phyloP scores from a whole-genome alignment of 768 basidiomycete species.

The Termitomyces sp. region DNA sequence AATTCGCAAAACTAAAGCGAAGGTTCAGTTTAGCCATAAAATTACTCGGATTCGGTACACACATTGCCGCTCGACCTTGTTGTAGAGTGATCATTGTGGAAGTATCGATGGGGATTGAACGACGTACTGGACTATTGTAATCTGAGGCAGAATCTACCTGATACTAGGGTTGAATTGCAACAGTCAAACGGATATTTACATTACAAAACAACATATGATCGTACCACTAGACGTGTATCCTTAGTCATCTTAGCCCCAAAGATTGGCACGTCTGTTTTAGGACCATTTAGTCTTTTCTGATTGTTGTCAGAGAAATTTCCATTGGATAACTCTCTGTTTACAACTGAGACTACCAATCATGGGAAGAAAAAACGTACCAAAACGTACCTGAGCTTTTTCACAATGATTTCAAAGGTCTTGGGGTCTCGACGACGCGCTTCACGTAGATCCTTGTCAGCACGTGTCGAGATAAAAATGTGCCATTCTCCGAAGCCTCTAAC shows the following conservation, averaged over 20 bases:
- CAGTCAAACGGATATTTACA: background rate
- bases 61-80: slow-evolving; percentile 14
- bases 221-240: slow-evolving; percentile 12
- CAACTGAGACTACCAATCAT: background rate
- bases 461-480: slow-evolving; percentile 50
- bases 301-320: slow-evolving; percentile 14
- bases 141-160: slow-evolving; percentile 14
- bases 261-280: slow-evolving; percentile 10
- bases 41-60: background rate
- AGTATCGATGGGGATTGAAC: background rate
- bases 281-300: slow-evolving; percentile 10
- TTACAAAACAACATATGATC: background rate
- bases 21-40: background rate
- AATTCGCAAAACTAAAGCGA: slow-evolving; percentile 9
- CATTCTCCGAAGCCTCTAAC: slow-evolving; percentile 60
- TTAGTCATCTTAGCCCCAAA: slow-evolving; percentile 14
- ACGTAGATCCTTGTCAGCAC: slow-evolving; percentile 45
- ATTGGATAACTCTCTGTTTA: slow-evolving; percentile 56
- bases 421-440: slow-evolving; percentile 39
- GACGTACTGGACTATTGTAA: slow-evolving; percentile 5
- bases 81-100: background rate
- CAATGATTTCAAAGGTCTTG: slow-evolving; percentile 44
- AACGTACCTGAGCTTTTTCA: slow-evolving; percentile 66
- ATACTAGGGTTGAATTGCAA: slow-evolving; percentile 2
- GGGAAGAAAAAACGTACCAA: background rate